These are phyloP conservation scores for Aphanomyces stellatus DNA, from an alignment of 352 stramenopile genomes.

Conservation along the genomic window DNA sequence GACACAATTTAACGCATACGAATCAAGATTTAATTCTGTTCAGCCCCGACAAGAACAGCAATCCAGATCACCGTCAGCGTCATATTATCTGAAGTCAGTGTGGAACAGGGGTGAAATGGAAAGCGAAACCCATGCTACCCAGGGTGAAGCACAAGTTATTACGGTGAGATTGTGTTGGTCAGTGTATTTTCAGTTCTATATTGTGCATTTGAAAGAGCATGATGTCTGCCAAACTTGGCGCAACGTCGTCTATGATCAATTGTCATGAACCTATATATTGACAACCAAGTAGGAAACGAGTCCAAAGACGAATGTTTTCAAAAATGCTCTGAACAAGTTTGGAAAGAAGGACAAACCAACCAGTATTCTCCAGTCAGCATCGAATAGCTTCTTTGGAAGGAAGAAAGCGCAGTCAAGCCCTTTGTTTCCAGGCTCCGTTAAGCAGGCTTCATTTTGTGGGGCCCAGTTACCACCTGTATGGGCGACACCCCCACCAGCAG, in stretches of 20 bases:
- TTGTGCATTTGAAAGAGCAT: too few species aligned
- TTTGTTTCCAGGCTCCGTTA: conserved; percentile 54
- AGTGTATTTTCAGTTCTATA: too few species aligned
- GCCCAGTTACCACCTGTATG: conserved; percentile 70
- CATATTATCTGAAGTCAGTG: too few species aligned
- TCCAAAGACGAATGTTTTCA: conserved; percentile 30
- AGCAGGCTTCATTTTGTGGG: conserved; percentile 46
- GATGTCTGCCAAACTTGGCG: too few species aligned
- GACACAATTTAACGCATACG: too few species aligned
- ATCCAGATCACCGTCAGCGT: too few species aligned
- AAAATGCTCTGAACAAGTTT: conserved; percentile 74
- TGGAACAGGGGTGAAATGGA: too few species aligned
- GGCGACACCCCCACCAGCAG: conserved; percentile 49
- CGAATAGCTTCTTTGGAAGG: conserved; percentile 63
- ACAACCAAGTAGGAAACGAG: conserved; percentile 13
- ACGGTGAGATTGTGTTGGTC: background rate
- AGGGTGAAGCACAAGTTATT: background rate
- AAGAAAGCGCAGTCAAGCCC: conserved; percentile 21
- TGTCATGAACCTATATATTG: too few species aligned
- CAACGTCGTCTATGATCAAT: too few species aligned
- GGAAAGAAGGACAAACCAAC: conserved; percentile 64
- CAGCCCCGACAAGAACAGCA: too few species aligned
- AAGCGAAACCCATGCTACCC: background rate
- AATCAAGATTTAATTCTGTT: too few species aligned
- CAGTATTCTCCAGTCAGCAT: conserved; percentile 30